Base-by-base conservation (phyloP, 2,329 filamentous ascomycete species). In the Aaosphaeria arxii region DNA sequence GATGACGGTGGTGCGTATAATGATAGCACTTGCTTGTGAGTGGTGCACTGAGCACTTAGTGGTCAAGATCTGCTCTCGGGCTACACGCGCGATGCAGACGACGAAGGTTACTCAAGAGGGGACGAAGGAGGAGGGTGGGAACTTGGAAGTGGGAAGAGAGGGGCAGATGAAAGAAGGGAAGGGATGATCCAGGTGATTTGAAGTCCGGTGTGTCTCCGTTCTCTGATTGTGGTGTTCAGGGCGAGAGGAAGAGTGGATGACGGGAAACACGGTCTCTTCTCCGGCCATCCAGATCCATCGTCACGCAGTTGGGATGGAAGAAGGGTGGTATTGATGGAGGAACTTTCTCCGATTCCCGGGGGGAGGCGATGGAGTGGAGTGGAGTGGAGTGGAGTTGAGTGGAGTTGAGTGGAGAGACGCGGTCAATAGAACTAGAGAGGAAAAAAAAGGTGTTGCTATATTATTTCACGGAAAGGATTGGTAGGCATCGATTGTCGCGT, bases 91-190 rank as follows among this genome's bases (percentile, higher is more conserved):
- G 9, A 36, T n/a, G 9, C 9, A 36, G 33, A 9, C 33, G 33
- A 9, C 9, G 33, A 9, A 9, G 33, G n/a, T 9, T 36, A 36
- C 33, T 36, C 33, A 9, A n/a, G 33, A n/a, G 33, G 33, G 33
- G 33, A n/a, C n/a, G 33, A n/a, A 4, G 33, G 33, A n/a, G 33
- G 33, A 9, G 33, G 33, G n/a, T 9, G 33, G 33, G 33, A n/a
- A 36, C 33, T 36, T 9, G 33, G 33, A n/a, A 36, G 7, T 36
- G 33, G 33, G 4, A 36, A 36, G 9, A 36, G 33, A 36, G n/a
- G 33, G 33, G 51, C 4, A 46, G 46, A 50, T 52, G 48, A 54
- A 54, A 58, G 7, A 36, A 36, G 33, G 33, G n/a, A 36, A 36
- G 17, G 17, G 17, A 24, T 24, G 17, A 24, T 24, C 17, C 17